Percentiles rank a stretch among this genome's conserved stretches.
phyloP scores from a whole-genome alignment of 2,329 filamentous ascomycete species.

The Alternaria longipes region DNA sequence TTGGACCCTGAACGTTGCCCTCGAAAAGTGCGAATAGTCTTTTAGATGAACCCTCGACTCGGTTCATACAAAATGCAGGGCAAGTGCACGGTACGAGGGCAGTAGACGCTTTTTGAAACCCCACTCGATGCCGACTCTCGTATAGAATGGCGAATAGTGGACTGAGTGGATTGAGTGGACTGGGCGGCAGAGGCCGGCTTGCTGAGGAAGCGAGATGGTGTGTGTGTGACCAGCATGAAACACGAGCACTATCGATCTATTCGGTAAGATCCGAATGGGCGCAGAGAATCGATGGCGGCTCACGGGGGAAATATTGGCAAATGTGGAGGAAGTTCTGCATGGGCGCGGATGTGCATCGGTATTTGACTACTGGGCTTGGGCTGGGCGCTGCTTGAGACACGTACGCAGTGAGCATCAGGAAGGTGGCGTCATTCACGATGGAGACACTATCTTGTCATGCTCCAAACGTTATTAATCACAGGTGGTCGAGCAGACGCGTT shows the following conservation, averaged over 20 bases:
- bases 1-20: conserved; percentile 10
- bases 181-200: conserved; percentile 27
- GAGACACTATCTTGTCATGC: background rate
- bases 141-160: conserved; percentile 25
- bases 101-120: conserved; percentile 21
- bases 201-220: conserved; percentile 23
- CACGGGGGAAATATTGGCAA: conserved; percentile 10
- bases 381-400: conserved; percentile 17
- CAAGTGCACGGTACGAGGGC: conserved; percentile 20
- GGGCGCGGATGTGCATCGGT: conserved; percentile 15
- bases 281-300: conserved; percentile 16
- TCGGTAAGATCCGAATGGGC: conserved; percentile 25
- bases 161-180: conserved; percentile 13
- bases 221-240: conserved; percentile 19
- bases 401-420: conserved; percentile 11
- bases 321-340: conserved; percentile 3
- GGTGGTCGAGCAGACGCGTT: conserved; percentile 9
- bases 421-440: conserved; percentile 12
- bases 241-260: conserved; percentile 25
- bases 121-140: conserved; percentile 20
- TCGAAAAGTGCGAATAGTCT: background rate
- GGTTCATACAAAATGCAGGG: conserved; percentile 3
- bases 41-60: background rate
- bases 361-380: conserved; percentile 10
- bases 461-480: background rate